Evolutionary conservation across 441 rosid species (phyloP), one percentile per base, ranked within the genome.

Genomic region (Gossypium davidsonii): DNA sequence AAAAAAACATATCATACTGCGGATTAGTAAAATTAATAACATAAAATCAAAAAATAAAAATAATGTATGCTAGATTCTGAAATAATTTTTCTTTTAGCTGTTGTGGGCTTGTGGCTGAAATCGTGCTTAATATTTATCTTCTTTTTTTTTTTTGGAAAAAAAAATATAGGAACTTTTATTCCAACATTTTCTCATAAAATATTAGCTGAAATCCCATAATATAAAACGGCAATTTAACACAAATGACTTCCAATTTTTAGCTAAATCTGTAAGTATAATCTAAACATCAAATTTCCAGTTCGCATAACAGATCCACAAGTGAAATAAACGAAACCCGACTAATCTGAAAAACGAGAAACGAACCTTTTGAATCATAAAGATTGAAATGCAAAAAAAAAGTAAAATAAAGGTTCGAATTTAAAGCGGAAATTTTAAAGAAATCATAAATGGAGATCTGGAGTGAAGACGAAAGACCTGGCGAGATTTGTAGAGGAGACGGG

Each of bases 401-500:
- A 0, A n/a, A 48, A 60, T 21, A 66, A 34, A 72, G 25, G 28
- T 51, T 56, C 37, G 4, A 31, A 56, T 42, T 5, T 25, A 8
- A 11, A 73, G 9, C 44, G 52, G 15, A 17, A 42, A 34, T 46
- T 9, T 39, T 6, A 17, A 37, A 31, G 61, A 18, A 21, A 0
- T 56, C 5, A 6, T 11, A 11, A 11, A 12, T 11, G 62, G 37
- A 23, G 62, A 57, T 51, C 42, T 21, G 55, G 68, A 44, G 51
- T 6, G 34, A 72, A 3, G 51, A 42, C 4, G n/a, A 67, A 49
- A 23, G 55, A 90, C 99, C 96, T 92, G 99, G 80, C 88, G 89
- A 75, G 98, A 87, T 91, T 89, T 89, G 79, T 91, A 83, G 21
- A 88, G 56, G 68, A 91, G 81, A 3, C 98, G 96, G 73, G 90